Evolutionary conservation across 2,329 filamentous ascomycete genomes (phyloP), one percentile per base, ranked within the genome.

Genomic region (Paracorniculantispora psalliotae): DNA sequence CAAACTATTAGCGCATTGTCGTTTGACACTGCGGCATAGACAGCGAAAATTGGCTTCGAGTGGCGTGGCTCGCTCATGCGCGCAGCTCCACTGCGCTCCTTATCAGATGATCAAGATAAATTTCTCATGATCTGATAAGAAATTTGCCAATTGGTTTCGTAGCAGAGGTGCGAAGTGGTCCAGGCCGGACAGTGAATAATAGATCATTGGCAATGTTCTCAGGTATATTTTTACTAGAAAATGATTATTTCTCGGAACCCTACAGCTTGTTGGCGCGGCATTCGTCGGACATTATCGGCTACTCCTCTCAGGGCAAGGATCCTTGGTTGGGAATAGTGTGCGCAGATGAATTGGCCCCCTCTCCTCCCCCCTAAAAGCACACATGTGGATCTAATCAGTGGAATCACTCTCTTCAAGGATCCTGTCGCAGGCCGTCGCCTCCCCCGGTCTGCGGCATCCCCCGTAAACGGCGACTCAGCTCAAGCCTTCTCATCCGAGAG

Each of bases 61-160:
- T 53, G 37, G 50, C 50, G 50, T 28, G n/a, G 35, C n/a, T 30
- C 26, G 37, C 17, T 5, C 39, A 43, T 19, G n/a, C 17, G 37
- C n/a, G 48, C 30, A n/a, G n/a, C 26, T 21, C 57, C 57, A 59
- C 57, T 15, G 21, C 6, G 10, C 8, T 28, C 41, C 48, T 61
- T 61, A 61, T 61, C 59, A 61, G 59, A 61, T 61, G 59, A 61
- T 61, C 59, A 61, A 61, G 59, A 61, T 61, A 61, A 61, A 52
- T 51, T 30, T 37, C 46, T 25, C 53, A 47, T 46, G 52, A 61
- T 61, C 59, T 57, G 59, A 61, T 61, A 61, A 61, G 47, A 59
- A 39, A 12, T 43, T 48, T 12, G 43, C 6, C 37, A 53, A 19
- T 9, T 10, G 21, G 2, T 28, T 43, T 51, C 25, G 19, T 8